Percentiles rank a stretch among this genome's conserved stretches.
These are phyloP conservation scores for Daldinia sp. DNA, from an alignment of 2,329 filamentous ascomycete genomes.

Conservation along the genomic window DNA sequence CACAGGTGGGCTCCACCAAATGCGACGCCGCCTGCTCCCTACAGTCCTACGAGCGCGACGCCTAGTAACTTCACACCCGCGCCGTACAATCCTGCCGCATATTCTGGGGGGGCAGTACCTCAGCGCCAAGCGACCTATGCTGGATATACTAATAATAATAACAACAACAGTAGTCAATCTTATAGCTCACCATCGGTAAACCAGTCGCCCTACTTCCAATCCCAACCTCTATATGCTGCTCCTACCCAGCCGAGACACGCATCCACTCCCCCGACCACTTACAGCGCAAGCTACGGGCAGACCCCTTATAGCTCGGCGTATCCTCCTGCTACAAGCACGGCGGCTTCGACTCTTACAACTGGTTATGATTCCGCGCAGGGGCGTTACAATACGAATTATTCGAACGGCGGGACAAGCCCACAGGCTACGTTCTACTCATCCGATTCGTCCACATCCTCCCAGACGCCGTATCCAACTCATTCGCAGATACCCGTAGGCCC, in stretches of 20 bases:
- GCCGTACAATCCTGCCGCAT: constrained; percentile 71
- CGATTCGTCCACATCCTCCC: constrained; percentile 51
- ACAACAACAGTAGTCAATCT: constrained; percentile 52
- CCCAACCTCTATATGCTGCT: constrained; percentile 47
- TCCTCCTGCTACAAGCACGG: constrained; percentile 44
- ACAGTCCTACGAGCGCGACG: constrained; percentile 53
- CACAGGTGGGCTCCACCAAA: constrained; percentile 53
- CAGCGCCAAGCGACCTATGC: constrained; percentile 66
- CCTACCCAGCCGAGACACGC: constrained; percentile 49
- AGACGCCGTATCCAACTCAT: constrained; percentile 64
- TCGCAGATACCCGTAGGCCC: constrained; percentile 67
- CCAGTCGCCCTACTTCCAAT: constrained; percentile 50
- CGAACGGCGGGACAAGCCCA: constrained; percentile 56
- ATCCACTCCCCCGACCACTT: constrained; percentile 48
- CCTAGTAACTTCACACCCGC: constrained; percentile 62
- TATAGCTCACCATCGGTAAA: constrained; percentile 47
- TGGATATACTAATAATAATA: constrained; percentile 61
- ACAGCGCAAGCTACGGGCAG: constrained; percentile 57
- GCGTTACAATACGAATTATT: constrained; percentile 50
- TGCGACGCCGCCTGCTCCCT: constrained; percentile 45
- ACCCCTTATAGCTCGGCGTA: constrained; percentile 55
- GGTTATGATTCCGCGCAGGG: constrained; percentile 51
- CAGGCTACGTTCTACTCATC: constrained; percentile 54
- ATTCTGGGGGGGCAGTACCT: constrained; percentile 61
- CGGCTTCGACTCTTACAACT: constrained; percentile 42